Percentiles rank a stretch among this genome's conserved stretches.
Conservation (phyloP, 2,329 filamentous ascomycete species). For the Truncatella angustata region DNA sequence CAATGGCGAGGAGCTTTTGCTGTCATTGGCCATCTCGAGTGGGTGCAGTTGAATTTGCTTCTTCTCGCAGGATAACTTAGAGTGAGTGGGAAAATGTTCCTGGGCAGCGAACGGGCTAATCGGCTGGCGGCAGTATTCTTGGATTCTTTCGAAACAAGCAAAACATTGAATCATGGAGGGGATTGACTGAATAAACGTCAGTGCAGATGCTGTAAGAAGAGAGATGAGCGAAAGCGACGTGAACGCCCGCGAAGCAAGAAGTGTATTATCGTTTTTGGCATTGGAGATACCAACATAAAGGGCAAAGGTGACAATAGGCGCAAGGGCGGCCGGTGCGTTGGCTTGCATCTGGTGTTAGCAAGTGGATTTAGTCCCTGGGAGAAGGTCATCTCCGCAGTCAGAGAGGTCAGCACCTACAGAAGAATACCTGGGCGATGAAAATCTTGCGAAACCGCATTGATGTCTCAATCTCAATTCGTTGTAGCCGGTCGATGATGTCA, state of each 20-base stretch:
- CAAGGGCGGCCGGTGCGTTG: neutral
- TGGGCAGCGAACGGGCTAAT: neutral
- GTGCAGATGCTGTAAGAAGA: neutral
- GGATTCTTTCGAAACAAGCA: conserved; percentile 11
- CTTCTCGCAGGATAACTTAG: neutral
- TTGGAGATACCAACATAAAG: neutral
- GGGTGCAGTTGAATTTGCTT: neutral
- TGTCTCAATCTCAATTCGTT: neutral
- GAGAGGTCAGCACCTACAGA: neutral
- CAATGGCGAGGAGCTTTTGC: neutral
- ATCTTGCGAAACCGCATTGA: neutral
- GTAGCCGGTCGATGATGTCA: neutral
- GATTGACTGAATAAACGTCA: conserved; percentile 3
- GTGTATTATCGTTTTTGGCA: neutral
- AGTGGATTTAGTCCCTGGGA: neutral
- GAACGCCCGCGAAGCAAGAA: neutral
- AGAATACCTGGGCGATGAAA: neutral
- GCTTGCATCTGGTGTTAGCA: neutral
- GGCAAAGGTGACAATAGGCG: conserved; percentile 6
- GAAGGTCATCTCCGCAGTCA: neutral
- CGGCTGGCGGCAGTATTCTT: conserved; percentile 4
- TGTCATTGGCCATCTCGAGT: neutral
- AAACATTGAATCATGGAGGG: conserved; percentile 7
- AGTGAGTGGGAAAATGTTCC: neutral
- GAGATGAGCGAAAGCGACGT: conserved; percentile 6